A percentile compares a stretch with the other conserved stretches of the same genome.
Conservation (phyloP, 2,329 filamentous ascomycete species). For the Boeremia exigua region DNA sequence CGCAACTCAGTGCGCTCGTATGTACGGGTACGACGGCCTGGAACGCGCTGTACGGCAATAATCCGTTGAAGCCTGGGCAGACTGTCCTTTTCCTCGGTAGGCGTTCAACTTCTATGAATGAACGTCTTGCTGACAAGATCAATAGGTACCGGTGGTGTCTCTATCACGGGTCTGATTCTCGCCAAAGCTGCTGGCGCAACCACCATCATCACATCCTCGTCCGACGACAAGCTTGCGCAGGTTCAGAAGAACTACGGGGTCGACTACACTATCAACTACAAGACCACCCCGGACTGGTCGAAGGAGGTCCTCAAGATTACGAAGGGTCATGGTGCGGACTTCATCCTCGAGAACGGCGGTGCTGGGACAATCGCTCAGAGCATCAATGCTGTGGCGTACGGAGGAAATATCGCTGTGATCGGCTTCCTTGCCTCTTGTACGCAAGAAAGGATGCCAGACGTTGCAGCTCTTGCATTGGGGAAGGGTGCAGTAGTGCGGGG, state of each 20-base stretch:
- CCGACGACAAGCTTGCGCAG: slow-evolving; percentile 57
- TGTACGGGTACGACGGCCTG: slow-evolving; percentile 26
- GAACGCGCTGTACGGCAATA: slow-evolving; percentile 23
- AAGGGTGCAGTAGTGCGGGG: slow-evolving; percentile 52
- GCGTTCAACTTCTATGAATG: too few relatives aligned
- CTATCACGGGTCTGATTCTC: slow-evolving; percentile 30
- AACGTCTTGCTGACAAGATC: too few relatives aligned
- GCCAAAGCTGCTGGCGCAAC: slow-evolving; percentile 53
- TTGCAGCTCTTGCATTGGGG: slow-evolving; percentile 33
- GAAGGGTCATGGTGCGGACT: slow-evolving; percentile 52
- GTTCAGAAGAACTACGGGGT: slow-evolving; percentile 50
- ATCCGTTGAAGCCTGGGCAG: slow-evolving; percentile 14
- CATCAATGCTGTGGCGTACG: slow-evolving; percentile 53
- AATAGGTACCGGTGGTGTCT: slow-evolving; percentile 49
- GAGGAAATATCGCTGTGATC: slow-evolving; percentile 55
- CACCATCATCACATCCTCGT: slow-evolving; percentile 58
- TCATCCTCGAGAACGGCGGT: slow-evolving; percentile 53
- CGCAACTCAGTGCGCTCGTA: slow-evolving; percentile 13
- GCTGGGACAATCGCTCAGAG: slow-evolving; percentile 49
- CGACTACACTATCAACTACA: slow-evolving; percentile 59
- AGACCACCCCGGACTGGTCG: slow-evolving; percentile 54
- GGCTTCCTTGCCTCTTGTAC: slow-evolving; percentile 46
- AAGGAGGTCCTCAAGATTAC: slow-evolving; percentile 54
- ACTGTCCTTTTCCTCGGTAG: slow-evolving; percentile 24
- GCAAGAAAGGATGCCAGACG: slow-evolving; percentile 41